Evolutionary conservation across 192 early-diverging fungal species (phyloP).

Genomic region (Gaertneriomyces semiglobifer): DNA sequence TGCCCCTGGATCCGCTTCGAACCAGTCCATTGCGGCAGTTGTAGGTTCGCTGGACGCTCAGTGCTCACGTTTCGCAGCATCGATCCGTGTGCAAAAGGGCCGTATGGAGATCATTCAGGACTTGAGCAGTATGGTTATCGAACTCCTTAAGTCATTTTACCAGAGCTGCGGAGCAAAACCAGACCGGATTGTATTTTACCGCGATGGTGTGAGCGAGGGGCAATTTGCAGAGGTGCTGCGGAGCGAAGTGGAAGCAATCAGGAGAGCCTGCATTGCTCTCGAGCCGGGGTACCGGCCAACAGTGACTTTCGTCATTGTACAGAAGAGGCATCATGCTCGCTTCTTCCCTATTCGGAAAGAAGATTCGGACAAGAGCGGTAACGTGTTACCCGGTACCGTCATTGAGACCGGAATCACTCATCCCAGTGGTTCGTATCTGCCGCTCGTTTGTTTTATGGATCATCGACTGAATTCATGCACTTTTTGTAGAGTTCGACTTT

Average conservation of each 20-base stretch:
- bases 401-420: conserved; percentile 56
- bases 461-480: background rate
- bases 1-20: conserved; percentile 50
- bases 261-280: conserved; percentile 55
- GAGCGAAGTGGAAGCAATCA: conserved; percentile 72
- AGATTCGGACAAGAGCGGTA: conserved; percentile 52
- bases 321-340: conserved; percentile 86
- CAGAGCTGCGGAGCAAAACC: conserved; percentile 56
- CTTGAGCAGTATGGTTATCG: conserved; percentile 50
- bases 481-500: conserved; percentile 54
- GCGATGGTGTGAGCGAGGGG: conserved; percentile 81
- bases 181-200: conserved; percentile 58
- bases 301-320: conserved; percentile 80
- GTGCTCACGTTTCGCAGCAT: conserved; percentile 54
- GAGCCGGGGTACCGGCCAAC: conserved; percentile 69
- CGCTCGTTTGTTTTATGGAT: conserved; percentile 7
- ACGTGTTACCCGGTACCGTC: conserved; percentile 58
- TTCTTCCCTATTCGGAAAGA: conserved; percentile 62
- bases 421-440: conserved; percentile 37
- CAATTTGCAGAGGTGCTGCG: conserved; percentile 76
- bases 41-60: conserved; percentile 63
- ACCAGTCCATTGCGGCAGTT: conserved; percentile 56
- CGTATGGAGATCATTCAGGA: conserved; percentile 53
- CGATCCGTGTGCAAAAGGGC: conserved; percentile 50
- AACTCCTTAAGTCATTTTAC: conserved; percentile 56